Evolutionary conservation across 305 asterid genomes (phyloP).

Genomic region (Ajuga reptans): DNA sequence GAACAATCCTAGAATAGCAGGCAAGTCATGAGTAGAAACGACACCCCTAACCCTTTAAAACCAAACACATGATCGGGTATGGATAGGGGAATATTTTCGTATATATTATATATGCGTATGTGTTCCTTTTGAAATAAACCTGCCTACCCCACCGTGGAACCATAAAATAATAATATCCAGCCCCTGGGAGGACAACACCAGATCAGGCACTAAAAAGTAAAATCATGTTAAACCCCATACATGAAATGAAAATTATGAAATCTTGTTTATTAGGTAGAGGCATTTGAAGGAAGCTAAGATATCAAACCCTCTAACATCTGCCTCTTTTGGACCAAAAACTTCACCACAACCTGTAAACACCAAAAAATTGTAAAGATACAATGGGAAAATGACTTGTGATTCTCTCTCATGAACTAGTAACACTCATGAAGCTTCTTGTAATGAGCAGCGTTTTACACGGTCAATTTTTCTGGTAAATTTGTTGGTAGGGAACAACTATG

Average conservation of each 20-base stretch:
- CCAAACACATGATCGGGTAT: no score
- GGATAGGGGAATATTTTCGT: no score
- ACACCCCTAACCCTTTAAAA: no score
- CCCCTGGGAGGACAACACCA: background rate
- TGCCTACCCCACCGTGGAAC: no score
- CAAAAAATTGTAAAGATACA: background rate
- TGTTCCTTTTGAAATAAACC: no score
- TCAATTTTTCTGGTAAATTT: background rate
- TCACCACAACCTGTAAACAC: background rate
- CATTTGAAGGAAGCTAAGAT: background rate
- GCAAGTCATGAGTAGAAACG: no score
- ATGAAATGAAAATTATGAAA: background rate
- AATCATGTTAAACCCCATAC: no score
- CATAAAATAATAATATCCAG: no score
- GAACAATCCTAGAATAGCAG: no score
- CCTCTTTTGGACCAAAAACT: background rate
- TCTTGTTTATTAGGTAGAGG: constrained; percentile 15
- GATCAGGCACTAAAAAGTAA: background rate
- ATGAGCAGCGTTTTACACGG: background rate
- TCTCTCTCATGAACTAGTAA: background rate
- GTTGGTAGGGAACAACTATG: background rate
- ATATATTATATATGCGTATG: no score
- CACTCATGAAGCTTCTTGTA: background rate
- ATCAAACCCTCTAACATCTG: background rate
- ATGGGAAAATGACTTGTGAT: background rate